Evolutionary conservation across 768 basidiomycete genomes (phyloP), one percentile per base, ranked within the genome.

Genomic region (Trametopsis cervina): DNA sequence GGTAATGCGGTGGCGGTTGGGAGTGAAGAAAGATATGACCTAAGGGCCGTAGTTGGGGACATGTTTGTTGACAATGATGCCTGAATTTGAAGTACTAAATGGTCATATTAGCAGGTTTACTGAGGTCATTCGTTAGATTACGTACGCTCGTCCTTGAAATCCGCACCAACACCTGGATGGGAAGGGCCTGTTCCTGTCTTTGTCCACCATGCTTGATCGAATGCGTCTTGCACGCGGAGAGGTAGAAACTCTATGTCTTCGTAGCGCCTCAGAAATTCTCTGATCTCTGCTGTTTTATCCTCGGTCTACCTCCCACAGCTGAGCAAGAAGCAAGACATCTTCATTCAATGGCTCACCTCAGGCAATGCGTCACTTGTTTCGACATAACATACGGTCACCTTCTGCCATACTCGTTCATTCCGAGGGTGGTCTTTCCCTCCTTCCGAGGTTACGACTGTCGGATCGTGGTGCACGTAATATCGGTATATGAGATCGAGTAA

Each of bases 1-100:
- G 75, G 69, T 29, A 83, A 62, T 13, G 87, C 85, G 0, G 88
- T 89, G 49, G 78, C 77, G 0, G 89, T 89, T 1, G 89, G 89
- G 2, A 90, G 71, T 2, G 81, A 77, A 6, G 70, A 66, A 1
- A 92, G 69, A 58, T 82, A 86, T 7, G 66, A 59, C 23, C 65
- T 74, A 24, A 64, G 76, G 57, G 53, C 69, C 54, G 37, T 61
- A 66, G 22, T 49, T 44, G 9, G 55, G 24, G 21, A 12, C 39
- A 15, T 33, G 20, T 11, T 21, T 27, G n/a, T 20, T 17, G 18
- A n/a, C 18, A 33, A 15, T 15, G 7, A 15, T 7, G 29, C 9
- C 15, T 33, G 7, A 7, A 22, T n/a, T 13, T 1, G 51, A 22
- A 39, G 37, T 20, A 13, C 20, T 27, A 13, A 48, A 48, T 18